Evolutionary conservation across 164 flowering plant genomes (phyloP).

Genomic region (Malania oleifera): DNA sequence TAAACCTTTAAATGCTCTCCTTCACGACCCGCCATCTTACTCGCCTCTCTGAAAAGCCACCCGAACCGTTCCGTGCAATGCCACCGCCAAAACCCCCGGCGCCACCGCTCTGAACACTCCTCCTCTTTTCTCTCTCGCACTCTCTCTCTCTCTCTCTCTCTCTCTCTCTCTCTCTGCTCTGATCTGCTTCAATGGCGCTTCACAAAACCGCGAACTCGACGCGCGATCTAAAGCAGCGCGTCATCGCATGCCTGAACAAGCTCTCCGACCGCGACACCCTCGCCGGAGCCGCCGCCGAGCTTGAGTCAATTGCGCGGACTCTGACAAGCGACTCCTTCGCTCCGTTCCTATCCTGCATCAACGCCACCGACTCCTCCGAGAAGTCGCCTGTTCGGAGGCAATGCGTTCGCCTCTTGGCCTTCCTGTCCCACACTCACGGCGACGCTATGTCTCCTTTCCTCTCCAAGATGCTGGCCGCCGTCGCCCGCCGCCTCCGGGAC

Average conservation of each 20-base stretch:
- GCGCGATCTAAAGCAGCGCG: constrained; percentile 57
- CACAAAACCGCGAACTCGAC: too few species aligned
- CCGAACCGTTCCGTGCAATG: too few species aligned
- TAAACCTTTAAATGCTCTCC: too few species aligned
- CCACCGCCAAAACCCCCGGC: too few species aligned
- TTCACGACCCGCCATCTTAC: too few species aligned
- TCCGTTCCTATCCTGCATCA: constrained; percentile 61
- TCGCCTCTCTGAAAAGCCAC: too few species aligned
- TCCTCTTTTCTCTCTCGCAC: too few species aligned
- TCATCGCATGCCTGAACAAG: constrained; percentile 56
- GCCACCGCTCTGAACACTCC: too few species aligned
- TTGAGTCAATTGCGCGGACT: constrained; percentile 54
- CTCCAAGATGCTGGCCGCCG: constrained; percentile 49
- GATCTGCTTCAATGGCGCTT: too few species aligned
- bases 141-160: too few species aligned
- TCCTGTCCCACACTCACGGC: constrained; percentile 48
- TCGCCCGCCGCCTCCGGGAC: constrained; percentile 69
- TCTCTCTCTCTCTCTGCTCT: too few species aligned
- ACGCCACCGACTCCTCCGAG: constrained; percentile 62
- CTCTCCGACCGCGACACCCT: constrained; percentile 86
- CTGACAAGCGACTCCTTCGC: constrained; percentile 44
- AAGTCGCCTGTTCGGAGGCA: constrained; percentile 63
- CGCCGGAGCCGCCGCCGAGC: constrained; percentile 60
- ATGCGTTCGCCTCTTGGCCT: constrained; percentile 54
- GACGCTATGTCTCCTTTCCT: constrained; percentile 50